Evolutionary conservation across 495 filamentous ascomycete species (phyloP).

Genomic region (Evansstolkia leycettana): DNA sequence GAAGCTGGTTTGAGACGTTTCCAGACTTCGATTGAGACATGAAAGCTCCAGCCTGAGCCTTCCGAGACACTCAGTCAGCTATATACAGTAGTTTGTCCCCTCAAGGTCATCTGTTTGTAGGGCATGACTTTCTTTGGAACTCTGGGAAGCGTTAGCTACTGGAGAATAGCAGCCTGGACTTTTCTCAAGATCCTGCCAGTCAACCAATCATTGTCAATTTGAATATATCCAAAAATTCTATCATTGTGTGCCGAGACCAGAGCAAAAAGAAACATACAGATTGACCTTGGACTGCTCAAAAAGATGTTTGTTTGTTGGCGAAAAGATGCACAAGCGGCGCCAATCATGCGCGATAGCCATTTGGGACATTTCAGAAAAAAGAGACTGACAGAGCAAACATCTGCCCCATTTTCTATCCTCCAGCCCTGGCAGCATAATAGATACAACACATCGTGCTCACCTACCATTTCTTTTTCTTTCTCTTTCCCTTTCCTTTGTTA

Average conservation of each 20-base stretch:
- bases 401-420: constrained; percentile 5
- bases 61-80: neutral
- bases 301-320: constrained; percentile 5
- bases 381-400: constrained; percentile 16
- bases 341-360: too few relatives aligned
- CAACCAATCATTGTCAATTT: too few relatives aligned
- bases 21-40: neutral
- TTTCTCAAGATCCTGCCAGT: too few relatives aligned
- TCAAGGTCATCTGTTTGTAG: too few relatives aligned
- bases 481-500: neutral
- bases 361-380: constrained; percentile 7
- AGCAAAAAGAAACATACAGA: constrained; percentile 1
- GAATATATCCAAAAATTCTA: too few relatives aligned
- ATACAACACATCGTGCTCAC: too few relatives aligned
- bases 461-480: too few relatives aligned
- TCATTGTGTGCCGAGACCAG: too few relatives aligned
- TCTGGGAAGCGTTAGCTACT: too few relatives aligned
- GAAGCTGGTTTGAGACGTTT: too few relatives aligned
- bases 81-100: neutral
- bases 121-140: too few relatives aligned
- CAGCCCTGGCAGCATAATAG: constrained; percentile 5
- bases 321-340: constrained; percentile 12
- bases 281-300: constrained; percentile 3
- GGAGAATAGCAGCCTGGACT: too few relatives aligned
- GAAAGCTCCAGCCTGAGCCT: neutral